Conservation (phyloP, 1,284 basidiomycete genomes). For the Melampsora occidentalis region DNA sequence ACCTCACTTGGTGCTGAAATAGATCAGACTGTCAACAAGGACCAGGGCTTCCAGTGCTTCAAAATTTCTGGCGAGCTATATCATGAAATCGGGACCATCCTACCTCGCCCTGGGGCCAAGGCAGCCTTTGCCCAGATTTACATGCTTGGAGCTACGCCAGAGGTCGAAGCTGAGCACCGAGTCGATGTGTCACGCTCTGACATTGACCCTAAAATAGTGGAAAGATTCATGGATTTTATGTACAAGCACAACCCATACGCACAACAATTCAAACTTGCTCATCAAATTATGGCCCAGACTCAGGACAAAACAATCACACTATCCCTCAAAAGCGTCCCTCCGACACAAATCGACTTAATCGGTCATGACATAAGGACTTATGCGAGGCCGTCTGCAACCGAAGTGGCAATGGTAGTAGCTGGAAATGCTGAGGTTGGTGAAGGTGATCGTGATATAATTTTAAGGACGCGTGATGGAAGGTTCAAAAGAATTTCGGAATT, state of each 20-base stretch:
- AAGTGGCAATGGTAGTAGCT: background rate
- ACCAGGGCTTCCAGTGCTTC: too few species aligned
- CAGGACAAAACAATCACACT: too few species aligned
- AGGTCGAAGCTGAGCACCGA: background rate
- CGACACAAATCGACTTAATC: background rate
- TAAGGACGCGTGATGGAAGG: background rate
- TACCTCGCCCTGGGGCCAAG: background rate
- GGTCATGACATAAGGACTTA: background rate
- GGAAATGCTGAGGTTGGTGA: background rate
- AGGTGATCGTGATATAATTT: background rate
- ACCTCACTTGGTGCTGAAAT: background rate
- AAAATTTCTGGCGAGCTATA: background rate
- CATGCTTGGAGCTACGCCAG: background rate
- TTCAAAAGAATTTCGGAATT: background rate
- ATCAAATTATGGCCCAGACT: background rate
- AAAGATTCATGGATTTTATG: background rate
- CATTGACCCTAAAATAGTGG: background rate
- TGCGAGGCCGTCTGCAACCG: background rate
- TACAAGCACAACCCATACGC: conserved; percentile 13
- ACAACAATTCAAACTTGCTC: background rate
- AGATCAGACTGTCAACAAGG: too few species aligned
- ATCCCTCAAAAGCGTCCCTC: background rate
- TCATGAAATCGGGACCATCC: background rate
- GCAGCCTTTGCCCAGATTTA: conserved; percentile 12
- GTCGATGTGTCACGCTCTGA: background rate